These are phyloP conservation scores for Digitaria exilis DNA, from an alignment of 202 grass and related monocot species.

Conservation along the genomic window DNA sequence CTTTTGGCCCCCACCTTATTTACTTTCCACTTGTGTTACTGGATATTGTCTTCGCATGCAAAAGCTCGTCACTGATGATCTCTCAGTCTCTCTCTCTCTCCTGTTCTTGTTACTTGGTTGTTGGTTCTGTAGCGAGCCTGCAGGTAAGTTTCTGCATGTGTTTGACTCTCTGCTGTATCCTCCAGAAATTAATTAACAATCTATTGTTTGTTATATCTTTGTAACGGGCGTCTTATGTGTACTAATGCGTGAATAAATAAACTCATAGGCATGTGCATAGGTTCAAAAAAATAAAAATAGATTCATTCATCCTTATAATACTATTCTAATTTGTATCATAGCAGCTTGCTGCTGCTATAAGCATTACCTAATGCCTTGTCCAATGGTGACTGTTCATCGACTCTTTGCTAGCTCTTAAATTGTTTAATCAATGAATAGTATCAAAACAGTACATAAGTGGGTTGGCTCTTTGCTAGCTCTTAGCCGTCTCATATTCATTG, in stretches of 20 bases:
- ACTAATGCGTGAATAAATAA: conserved; percentile 6
- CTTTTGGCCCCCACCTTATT: conserved; percentile 10
- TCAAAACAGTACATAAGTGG: too few relatives aligned
- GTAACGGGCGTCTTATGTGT: conserved; percentile 9
- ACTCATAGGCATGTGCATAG: conserved; percentile 29
- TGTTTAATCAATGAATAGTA: too few relatives aligned
- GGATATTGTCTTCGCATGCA: conserved; percentile 38
- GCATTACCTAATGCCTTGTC: too few relatives aligned
- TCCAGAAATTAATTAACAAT: not conserved
- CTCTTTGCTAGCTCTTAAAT: too few relatives aligned
- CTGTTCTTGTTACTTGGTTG: not conserved
- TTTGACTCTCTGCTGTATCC: not conserved
- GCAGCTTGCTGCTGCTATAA: not conserved
- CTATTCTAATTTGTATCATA: not conserved
- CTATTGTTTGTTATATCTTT: conserved; percentile 2
- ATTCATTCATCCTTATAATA: not conserved
- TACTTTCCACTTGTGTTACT: conserved; percentile 23
- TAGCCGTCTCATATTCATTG: too few relatives aligned
- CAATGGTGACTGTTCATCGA: too few relatives aligned
- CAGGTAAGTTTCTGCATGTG: not conserved
- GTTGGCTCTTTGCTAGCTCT: too few relatives aligned
- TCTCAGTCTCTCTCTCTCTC: too few relatives aligned
- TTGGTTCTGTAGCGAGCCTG: not conserved
- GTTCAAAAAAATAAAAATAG: not conserved
- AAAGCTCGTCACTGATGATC: conserved; percentile 21